Evolutionary conservation across 2,329 filamentous ascomycete genomes (phyloP).

Genomic region (Pseudogymnoascus sp.): DNA sequence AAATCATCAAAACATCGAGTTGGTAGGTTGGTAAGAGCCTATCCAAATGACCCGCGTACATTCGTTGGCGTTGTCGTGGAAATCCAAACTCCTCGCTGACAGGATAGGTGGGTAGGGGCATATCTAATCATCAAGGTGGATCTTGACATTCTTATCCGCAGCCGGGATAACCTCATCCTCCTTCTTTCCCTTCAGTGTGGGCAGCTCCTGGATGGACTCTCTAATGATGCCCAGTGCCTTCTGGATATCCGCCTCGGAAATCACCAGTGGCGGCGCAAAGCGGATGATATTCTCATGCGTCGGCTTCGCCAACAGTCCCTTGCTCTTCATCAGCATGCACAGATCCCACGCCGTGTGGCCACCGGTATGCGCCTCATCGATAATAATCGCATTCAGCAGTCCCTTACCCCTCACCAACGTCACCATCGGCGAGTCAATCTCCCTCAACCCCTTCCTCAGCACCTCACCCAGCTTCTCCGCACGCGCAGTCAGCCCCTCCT

Average conservation of each 20-base stretch:
- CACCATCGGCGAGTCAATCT: slow-evolving; percentile 74
- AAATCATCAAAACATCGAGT: not conserved
- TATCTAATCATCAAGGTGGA: slow-evolving; percentile 46
- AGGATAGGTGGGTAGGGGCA: not conserved
- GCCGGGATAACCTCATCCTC: slow-evolving; percentile 48
- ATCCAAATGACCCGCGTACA: not conserved
- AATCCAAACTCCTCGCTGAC: slow-evolving; percentile 7
- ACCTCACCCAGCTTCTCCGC: slow-evolving; percentile 73
- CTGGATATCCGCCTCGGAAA: slow-evolving; percentile 78
- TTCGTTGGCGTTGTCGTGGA: not conserved
- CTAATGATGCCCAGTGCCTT: slow-evolving; percentile 71
- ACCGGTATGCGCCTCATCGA: slow-evolving; percentile 78
- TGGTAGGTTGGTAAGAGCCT: not conserved
- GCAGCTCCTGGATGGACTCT: slow-evolving; percentile 74
- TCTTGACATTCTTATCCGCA: slow-evolving; percentile 54
- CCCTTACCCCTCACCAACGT: slow-evolving; percentile 83
- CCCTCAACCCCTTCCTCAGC: slow-evolving; percentile 70
- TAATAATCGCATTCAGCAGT: slow-evolving; percentile 88
- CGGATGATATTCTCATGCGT: slow-evolving; percentile 98
- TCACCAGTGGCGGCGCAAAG: slow-evolving; percentile 91
- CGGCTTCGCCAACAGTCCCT: slow-evolving; percentile 92
- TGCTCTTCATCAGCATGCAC: slow-evolving; percentile 90
- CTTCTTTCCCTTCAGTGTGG: slow-evolving; percentile 50
- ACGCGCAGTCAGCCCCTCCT: slow-evolving; percentile 78
- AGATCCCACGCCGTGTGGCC: slow-evolving; percentile 93